These are phyloP conservation scores for Hemisphaericaspora subhashii DNA, from an alignment of 1,139 yeast species.

Conservation along the genomic window DNA sequence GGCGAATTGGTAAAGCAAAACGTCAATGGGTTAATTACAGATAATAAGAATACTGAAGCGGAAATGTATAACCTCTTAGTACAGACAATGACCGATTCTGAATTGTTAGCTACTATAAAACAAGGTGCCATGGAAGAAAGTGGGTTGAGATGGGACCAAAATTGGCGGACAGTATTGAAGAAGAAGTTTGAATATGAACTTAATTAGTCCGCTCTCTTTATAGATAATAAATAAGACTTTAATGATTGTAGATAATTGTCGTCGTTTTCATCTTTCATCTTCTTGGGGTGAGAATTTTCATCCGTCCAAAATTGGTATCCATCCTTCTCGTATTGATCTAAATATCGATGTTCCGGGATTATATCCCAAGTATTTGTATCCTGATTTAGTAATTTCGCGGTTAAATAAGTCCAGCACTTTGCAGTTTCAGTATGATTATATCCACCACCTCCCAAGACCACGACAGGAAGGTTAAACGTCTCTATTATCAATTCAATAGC, in stretches of 20 bases:
- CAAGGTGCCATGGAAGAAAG: conserved; percentile 75
- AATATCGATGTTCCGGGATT: conserved; percentile 48
- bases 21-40: conserved; percentile 45
- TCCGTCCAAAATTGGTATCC: conserved; percentile 54
- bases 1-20: conserved; percentile 55
- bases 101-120: conserved; percentile 39
- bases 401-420: conserved; percentile 62
- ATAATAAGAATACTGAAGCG: conserved; percentile 29
- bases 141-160: conserved; percentile 66
- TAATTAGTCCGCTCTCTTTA: conserved; percentile 1
- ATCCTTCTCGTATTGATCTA: conserved; percentile 47
- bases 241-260: conserved; percentile 19
- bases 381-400: conserved; percentile 32
- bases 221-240: conserved; percentile 15
- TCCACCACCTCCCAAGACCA: conserved; percentile 79
- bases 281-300: conserved; percentile 23
- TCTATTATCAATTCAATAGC: conserved; percentile 35
- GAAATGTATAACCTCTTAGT: conserved; percentile 54
- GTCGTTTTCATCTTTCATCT: conserved; percentile 43
- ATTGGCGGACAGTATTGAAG: conserved; percentile 54
- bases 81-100: conserved; percentile 43
- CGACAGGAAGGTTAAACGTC: conserved; percentile 27
- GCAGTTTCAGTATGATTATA: conserved; percentile 65
- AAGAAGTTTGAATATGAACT: conserved; percentile 19
- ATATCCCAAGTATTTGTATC: conserved; percentile 1